Percentiles rank a stretch among this genome's conserved stretches.
phyloP scores from a whole-genome alignment of 1,284 basidiomycete species.

The Trametes pubescens region DNA sequence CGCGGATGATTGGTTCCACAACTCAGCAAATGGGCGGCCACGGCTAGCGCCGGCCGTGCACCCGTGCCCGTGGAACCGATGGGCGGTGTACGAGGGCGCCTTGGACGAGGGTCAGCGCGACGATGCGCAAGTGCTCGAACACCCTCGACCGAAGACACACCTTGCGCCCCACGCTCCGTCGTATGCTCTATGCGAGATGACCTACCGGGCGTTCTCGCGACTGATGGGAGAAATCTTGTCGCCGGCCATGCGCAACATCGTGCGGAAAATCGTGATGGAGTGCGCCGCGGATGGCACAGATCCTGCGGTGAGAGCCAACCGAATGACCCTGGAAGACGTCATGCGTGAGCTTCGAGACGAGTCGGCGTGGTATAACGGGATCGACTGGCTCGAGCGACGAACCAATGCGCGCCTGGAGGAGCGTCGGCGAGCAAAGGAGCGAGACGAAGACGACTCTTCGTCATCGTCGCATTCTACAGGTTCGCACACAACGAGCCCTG shows the following conservation, averaged over 20 bases:
- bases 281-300: constrained; percentile 52
- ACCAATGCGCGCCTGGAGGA: constrained; percentile 47
- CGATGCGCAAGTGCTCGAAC: constrained; percentile 46
- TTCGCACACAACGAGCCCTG: constrained; percentile 73
- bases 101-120: constrained; percentile 40
- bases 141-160: constrained; percentile 58
- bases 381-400: constrained; percentile 65
- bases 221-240: constrained; percentile 64
- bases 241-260: constrained; percentile 72
- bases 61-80: constrained; percentile 69
- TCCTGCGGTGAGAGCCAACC: constrained; percentile 55
- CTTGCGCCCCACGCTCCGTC: constrained; percentile 61
- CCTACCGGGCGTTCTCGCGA: constrained; percentile 61
- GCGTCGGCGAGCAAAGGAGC: constrained; percentile 43
- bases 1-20: constrained; percentile 68
- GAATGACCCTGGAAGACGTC: constrained; percentile 70
- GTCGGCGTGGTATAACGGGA: constrained; percentile 71
- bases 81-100: constrained; percentile 39
- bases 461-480: constrained; percentile 56
- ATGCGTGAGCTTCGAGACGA: constrained; percentile 61
- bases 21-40: constrained; percentile 49
- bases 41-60: constrained; percentile 60
- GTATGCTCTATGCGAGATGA: constrained; percentile 62
- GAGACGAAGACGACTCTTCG: constrained; percentile 54
- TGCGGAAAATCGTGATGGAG: constrained; percentile 69